Evolutionary conservation across 805 yeast species (phyloP), one percentile per base, ranked within the genome.

Genomic region (Allodekkera sacchari): DNA sequence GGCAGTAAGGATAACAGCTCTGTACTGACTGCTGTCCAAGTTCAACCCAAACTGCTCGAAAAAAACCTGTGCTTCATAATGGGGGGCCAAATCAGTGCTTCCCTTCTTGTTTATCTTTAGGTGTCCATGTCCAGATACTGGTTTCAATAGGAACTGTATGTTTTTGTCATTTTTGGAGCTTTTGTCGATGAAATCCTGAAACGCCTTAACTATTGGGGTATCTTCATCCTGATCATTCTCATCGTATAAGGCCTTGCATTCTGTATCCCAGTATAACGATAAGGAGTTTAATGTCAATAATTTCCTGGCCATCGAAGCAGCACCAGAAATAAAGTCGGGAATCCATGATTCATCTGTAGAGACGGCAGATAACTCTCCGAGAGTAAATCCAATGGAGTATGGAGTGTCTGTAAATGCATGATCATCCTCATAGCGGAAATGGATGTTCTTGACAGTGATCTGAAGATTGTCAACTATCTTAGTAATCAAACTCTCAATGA

Each of bases 391-490:
- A 23, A 87, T 57, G 0, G 96, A 67, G 43, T 83, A 83, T 3
- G 96, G 94, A 19, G 53, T 50, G 35, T 77, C 80, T 0, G 94
- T 77, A 42, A 84, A 77, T 4, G 74, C 68, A 25, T 71, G 63
- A 6, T 69, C 61, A 57, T 92, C 98, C 48, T 94, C 98, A 48
- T 88, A 92, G 35, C 98, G 68, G 14, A 92, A 55, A 54, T 92
- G 99, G 41, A 92, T 92, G 50, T 84, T 85, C 45, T 78, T 83
- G 42, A 92, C 83, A 2, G 95, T 83, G 9, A 92, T 71, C 54
- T 92, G 98, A 32, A 94, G 60, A 50, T 92, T 92, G 55, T 92
- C 97, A 16, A 89, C 80, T 41, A 92, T 79, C 53, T 94, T 94
- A 2, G 96, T 82, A 6, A 87, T 68, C 37, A 92, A 64, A 27